These are phyloP conservation scores for Leptographium radiaticola DNA, from an alignment of 2,329 filamentous ascomycete species.

Conservation along the genomic window DNA sequence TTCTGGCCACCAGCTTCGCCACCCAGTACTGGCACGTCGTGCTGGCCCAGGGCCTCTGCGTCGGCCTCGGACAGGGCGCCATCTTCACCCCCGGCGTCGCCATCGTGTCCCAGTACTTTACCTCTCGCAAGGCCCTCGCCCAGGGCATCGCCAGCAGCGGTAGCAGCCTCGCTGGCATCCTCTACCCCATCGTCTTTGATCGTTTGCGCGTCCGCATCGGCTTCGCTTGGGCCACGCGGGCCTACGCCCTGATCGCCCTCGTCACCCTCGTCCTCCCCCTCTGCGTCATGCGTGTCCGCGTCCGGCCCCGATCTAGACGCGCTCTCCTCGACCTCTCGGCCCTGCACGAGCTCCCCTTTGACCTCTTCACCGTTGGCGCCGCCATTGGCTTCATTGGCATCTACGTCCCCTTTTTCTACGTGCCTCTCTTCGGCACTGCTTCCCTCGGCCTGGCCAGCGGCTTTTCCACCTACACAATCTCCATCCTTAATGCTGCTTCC, in stretches of 20 bases:
- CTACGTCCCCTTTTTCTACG: slow-evolving; percentile 36
- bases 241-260: slow-evolving; percentile 12
- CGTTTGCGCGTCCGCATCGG: slow-evolving; percentile 11
- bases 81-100: slow-evolving; percentile 22
- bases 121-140: slow-evolving; percentile 6
- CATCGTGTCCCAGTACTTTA: slow-evolving; percentile 24
- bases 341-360: slow-evolving; percentile 24
- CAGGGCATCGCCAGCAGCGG: slow-evolving; percentile 15
- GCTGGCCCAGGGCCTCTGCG: slow-evolving; percentile 25
- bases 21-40: slow-evolving; percentile 29
- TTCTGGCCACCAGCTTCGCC: slow-evolving; percentile 32
- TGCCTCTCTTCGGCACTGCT: slow-evolving; percentile 27
- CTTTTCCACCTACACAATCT: slow-evolving; percentile 14
- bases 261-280: neutral
- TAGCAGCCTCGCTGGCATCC: slow-evolving; percentile 13
- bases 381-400: slow-evolving; percentile 30
- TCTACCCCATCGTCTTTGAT: slow-evolving; percentile 15
- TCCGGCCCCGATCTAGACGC: neutral
- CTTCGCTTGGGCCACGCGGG: slow-evolving; percentile 15
- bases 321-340: slow-evolving; percentile 21
- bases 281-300: neutral
- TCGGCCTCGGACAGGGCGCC: slow-evolving; percentile 23
- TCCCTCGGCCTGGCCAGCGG: slow-evolving; percentile 19
- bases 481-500: slow-evolving; percentile 29
- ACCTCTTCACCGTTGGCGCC: slow-evolving; percentile 22